Evolutionary conservation across 371 early-diverging fungal species (phyloP).

Genomic region (Saksenaea vasiformis): DNA sequence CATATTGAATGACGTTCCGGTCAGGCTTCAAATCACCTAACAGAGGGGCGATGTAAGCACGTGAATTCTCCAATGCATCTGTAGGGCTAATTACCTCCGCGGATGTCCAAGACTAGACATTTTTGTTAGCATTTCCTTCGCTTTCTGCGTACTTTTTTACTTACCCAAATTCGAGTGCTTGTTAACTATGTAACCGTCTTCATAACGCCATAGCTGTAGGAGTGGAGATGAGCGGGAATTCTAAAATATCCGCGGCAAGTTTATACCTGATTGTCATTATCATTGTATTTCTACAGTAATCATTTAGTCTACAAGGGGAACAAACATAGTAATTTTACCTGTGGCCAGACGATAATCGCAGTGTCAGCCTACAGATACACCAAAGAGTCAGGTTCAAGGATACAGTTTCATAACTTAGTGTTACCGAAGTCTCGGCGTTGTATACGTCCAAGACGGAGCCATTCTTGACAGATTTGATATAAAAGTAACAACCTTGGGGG

Average conservation of each 20-base stretch:
- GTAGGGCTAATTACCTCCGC: constrained; percentile 31
- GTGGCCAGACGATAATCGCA: constrained; percentile 16
- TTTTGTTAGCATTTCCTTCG: not conserved
- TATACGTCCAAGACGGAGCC: constrained; percentile 20
- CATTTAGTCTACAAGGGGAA: not conserved
- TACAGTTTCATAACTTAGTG: not conserved
- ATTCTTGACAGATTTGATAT: constrained; percentile 23
- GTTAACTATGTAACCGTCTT: constrained; percentile 34
- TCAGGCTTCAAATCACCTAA: constrained; percentile 40
- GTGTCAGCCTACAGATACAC: constrained; percentile 5
- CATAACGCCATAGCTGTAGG: constrained; percentile 32
- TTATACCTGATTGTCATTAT: constrained; percentile 25
- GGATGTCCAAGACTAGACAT: constrained; percentile 35
- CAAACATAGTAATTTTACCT: constrained; percentile 7
- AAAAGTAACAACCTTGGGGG: constrained; percentile 30
- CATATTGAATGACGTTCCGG: constrained; percentile 30
- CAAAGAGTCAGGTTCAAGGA: not conserved
- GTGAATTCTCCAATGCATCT: not conserved
- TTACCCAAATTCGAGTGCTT: constrained; percentile 37
- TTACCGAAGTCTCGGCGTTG: constrained; percentile 9
- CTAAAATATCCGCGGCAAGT: not conserved
- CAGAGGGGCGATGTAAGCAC: constrained; percentile 2
- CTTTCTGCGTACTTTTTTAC: not conserved
- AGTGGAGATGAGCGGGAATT: not conserved
- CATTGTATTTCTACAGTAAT: constrained; percentile 14